phyloP scores from a whole-genome alignment of 2,329 filamentous ascomycete species.

The Neoarthrinium moseri region DNA sequence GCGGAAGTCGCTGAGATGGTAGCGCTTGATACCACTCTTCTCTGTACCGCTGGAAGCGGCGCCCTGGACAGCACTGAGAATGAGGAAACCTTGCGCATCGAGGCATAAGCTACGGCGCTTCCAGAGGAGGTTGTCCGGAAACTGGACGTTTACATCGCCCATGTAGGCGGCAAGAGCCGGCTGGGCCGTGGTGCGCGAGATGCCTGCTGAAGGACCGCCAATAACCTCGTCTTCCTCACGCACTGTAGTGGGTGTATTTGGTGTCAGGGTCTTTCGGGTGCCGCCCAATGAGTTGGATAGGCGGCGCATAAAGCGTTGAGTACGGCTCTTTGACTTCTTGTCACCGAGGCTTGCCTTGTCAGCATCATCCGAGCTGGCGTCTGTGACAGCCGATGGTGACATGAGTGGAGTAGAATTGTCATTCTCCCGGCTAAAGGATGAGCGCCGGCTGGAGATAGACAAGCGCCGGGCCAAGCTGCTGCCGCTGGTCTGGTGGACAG shows the following conservation, averaged over 20 bases:
- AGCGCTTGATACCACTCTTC: slow-evolving; percentile 64
- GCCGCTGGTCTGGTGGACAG: slow-evolving; percentile 39
- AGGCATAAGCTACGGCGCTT: slow-evolving; percentile 88
- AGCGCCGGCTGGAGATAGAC: slow-evolving; percentile 64
- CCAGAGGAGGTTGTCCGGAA: slow-evolving; percentile 94
- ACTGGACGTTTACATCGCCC: slow-evolving; percentile 94
- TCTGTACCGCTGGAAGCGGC: slow-evolving; percentile 53
- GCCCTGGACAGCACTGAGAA: slow-evolving; percentile 70
- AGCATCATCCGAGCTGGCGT: slow-evolving; percentile 48
- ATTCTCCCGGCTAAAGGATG: slow-evolving; percentile 48
- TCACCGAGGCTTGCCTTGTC: slow-evolving; percentile 36
- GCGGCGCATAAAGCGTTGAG: slow-evolving; percentile 58
- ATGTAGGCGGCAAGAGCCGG: slow-evolving; percentile 62
- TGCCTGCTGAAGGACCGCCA: slow-evolving; percentile 23
- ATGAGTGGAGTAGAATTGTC: slow-evolving; percentile 25
- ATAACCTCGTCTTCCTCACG: slow-evolving; percentile 45
- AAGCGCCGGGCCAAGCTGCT: slow-evolving; percentile 56
- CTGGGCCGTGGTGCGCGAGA: slow-evolving; percentile 19
- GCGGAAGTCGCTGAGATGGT: slow-evolving; percentile 82
- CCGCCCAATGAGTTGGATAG: slow-evolving; percentile 52
- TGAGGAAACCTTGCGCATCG: slow-evolving; percentile 78
- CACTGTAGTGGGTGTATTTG: slow-evolving; percentile 50
- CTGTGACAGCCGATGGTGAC: slow-evolving; percentile 42
- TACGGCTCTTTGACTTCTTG: slow-evolving; percentile 47
- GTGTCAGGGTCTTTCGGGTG: slow-evolving; percentile 42